These are phyloP conservation scores for Sicyos edulis DNA, from an alignment of 306 rosid species.

Conservation along the genomic window DNA sequence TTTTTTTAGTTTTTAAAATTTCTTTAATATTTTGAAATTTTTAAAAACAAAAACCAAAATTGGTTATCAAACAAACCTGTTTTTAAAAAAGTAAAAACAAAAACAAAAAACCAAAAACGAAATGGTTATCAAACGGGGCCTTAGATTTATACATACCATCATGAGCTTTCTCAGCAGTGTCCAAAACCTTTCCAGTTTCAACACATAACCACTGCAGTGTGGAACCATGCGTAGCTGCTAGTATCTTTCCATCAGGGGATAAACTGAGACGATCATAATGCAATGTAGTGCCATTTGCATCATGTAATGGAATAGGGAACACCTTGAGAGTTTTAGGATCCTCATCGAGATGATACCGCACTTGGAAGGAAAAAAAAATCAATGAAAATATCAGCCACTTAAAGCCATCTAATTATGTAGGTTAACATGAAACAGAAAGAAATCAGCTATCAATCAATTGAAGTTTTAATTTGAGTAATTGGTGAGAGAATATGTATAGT, in stretches of 20 bases:
- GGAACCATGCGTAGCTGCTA: conserved; percentile 83
- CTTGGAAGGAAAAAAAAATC: conserved; percentile 37
- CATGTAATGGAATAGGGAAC: conserved; percentile 77
- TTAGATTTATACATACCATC: conserved; percentile 71
- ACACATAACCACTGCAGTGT: conserved; percentile 82
- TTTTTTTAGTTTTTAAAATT: too few relatives aligned
- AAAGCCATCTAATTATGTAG: not conserved
- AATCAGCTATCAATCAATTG: not conserved
- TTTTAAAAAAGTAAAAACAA: too few relatives aligned
- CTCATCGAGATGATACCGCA: conserved; percentile 91
- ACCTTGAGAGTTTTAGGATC: conserved; percentile 91
- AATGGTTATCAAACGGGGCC: too few relatives aligned
- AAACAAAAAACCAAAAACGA: too few relatives aligned
- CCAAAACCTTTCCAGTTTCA: conserved; percentile 82
- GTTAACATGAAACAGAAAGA: conserved; percentile 3
- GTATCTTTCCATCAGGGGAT: conserved; percentile 74
- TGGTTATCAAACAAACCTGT: too few relatives aligned
- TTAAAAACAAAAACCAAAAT: too few relatives aligned
- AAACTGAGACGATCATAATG: conserved; percentile 74
- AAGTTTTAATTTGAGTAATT: too few relatives aligned
- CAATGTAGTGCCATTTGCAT: conserved; percentile 50
- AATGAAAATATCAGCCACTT: not conserved
- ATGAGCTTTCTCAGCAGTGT: conserved; percentile 91
- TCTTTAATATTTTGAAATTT: too few relatives aligned
- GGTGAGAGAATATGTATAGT: not conserved